Evolutionary conservation across 192 early-diverging fungal species (phyloP).

Genomic region (Piromyces sp.): DNA sequence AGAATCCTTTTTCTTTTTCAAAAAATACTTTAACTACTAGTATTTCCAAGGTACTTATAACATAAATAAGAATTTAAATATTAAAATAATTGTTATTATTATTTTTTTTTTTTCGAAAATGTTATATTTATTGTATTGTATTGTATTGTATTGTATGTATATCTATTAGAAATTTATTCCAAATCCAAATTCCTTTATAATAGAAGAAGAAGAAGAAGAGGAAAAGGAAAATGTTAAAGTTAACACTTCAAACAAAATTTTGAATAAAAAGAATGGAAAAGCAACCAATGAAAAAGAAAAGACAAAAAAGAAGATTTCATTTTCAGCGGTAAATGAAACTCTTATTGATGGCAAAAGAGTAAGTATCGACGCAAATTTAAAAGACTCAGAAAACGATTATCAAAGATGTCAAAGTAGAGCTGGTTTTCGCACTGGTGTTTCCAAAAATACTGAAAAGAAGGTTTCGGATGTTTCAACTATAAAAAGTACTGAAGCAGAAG

Average conservation of each 20-base stretch:
- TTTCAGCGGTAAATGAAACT: background rate
- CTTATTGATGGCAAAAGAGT: background rate
- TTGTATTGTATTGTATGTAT: too few relatives aligned
- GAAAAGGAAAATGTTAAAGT: background rate
- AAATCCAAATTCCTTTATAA: background rate
- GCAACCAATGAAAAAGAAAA: background rate
- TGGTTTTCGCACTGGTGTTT: background rate
- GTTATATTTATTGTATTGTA: too few relatives aligned
- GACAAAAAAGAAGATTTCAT: background rate
- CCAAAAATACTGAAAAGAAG: background rate
- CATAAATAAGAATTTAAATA: too few relatives aligned
- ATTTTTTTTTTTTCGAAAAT: too few relatives aligned
- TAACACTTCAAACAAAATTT: background rate
- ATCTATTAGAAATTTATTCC: background rate
- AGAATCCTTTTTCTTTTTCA: background rate
- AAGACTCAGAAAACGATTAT: background rate
- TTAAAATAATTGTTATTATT: too few relatives aligned
- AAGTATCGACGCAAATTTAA: background rate
- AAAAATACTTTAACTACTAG: background rate
- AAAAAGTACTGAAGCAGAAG: background rate
- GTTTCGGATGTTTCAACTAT: background rate
- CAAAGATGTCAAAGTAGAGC: background rate
- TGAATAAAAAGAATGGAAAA: background rate
- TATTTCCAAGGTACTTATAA: background rate
- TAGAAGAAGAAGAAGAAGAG: background rate